Base-by-base conservation (phyloP, 1,139 yeast species). In the Scheffersomyces titani region DNA sequence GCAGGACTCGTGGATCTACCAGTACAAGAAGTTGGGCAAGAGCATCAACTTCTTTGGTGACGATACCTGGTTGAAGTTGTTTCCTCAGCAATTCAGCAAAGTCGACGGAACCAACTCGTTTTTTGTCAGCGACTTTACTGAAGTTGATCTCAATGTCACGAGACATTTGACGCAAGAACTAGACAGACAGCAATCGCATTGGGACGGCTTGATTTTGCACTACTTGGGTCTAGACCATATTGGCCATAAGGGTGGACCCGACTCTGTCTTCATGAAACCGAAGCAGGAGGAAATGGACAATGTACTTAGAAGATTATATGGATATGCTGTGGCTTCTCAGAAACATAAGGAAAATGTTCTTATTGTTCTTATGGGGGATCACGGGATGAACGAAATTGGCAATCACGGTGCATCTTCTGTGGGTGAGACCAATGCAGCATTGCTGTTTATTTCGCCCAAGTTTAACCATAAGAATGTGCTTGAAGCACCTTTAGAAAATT, bases 201-300 rank as follows among this genome's bases (percentile, higher is more conserved):
- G 98, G 98, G 97, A 94, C 69, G 89, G 88, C 2, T 74, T 94
- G 60, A 89, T 96, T 52, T 75, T 96, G 54, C 99, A 96, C 69
- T 96, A 94, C 67, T 77, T 96, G 24, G 99, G 99, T 0, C 76
- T 96, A 51, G 99, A 96, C 70, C 99, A 96, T 70, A 96, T 96
- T 64, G 99, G 99, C 1, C 99, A 96, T 70, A 93, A 92, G 68
- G 96, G 97, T 47, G 99, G 99, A 0, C 96, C 99, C 0, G 66
- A 76, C 4, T 91, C 97, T 6, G 73, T 81, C 0, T 88, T 86
- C 64, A 94, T 96, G 99, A 84, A 86, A 2, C 77, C 75, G 0
- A 94, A 94, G 65, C 98, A 92, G 61, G 58, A 57, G 6, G 99
- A 94, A 71, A 92, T 94, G 97, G 98, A 94, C 70, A 64, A 58